Evolutionary conservation across 148 eudicot species (phyloP), one percentile per base, ranked within the genome.

Genomic region (Fagopyrum tataricum): DNA sequence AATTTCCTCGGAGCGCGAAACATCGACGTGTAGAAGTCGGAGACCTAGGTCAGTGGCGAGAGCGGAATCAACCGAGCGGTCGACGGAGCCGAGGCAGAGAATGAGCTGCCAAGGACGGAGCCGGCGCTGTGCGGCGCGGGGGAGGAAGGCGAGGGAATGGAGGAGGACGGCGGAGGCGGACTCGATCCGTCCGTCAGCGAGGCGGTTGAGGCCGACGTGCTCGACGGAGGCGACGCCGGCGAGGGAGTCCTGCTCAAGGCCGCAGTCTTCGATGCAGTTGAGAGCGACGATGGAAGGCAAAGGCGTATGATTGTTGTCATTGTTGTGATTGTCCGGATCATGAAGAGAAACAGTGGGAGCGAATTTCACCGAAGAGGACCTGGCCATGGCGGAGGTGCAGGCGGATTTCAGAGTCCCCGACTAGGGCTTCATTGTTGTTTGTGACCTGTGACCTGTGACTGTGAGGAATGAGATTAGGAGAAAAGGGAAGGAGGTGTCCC

Each of bases 81-180:
- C 99, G 70, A 91, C 67, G 59, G 99, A 95, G 55, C 99, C 99
- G 72, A 95, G 99, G 77, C 99, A 94, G 55, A 94, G 87, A 20
- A 94, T 80, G 70, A 94, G 93, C 83, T 89, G 97, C 90, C 91
- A 84, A 23, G 97, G 88, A 12, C 90, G 90, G 64, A 94, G 90
- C 5, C 96, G 98, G 74, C 98, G 90, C 70, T 94, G 98, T 24
- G 98, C 98, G 78, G 97, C 98, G 77, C 98, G 97, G 13, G 98
- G 98, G 78, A 94, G 96, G 82, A 88, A 94, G 6, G 96, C 82
- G 75, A 94, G 96, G 6, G 97, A 95, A 84, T 95, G 99, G 73
- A 95, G 83, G 8, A 95, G 82, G 0, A 94, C 93, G 4, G 96
- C 98, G 53, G 91, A 72, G 74, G 98, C 98, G 0, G 93, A 78